phyloP scores from a whole-genome alignment of 495 filamentous ascomycete genomes.

The Hypoxylon crocopeplum region DNA sequence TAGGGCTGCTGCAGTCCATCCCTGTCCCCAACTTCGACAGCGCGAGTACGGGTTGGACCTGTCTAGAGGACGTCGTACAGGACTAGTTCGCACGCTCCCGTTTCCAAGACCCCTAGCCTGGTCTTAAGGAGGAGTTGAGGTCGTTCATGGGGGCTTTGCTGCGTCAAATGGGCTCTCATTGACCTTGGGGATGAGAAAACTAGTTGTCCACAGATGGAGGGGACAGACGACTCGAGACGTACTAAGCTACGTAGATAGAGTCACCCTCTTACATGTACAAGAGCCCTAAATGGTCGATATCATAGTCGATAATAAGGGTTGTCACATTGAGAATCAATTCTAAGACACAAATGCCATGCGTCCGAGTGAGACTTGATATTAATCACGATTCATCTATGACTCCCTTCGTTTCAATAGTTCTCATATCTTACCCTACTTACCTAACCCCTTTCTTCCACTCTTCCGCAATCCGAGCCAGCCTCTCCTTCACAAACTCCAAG shows the following conservation, averaged over 20 bases:
- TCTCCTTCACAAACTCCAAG: conserved; percentile 53
- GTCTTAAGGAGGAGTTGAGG: not conserved
- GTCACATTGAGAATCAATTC: too few species aligned
- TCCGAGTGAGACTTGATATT: not conserved
- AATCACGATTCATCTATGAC: not conserved
- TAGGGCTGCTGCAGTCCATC: too few species aligned
- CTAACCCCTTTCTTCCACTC: conserved; percentile 18
- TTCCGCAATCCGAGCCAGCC: conserved; percentile 21
- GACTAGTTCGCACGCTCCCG: not conserved
- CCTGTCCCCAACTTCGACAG: too few species aligned
- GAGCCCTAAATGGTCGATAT: too few species aligned
- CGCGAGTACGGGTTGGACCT: too few species aligned
- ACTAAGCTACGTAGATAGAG: too few species aligned
- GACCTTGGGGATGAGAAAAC: too few species aligned
- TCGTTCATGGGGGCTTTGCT: not conserved
- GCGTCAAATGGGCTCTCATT: not conserved
- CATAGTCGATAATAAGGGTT: too few species aligned
- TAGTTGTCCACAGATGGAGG: too few species aligned
- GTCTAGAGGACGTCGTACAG: not conserved
- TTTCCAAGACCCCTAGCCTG: not conserved
- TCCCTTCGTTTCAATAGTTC: not conserved
- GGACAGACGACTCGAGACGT: too few species aligned
- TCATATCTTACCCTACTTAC: not conserved
- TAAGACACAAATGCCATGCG: not conserved
- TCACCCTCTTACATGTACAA: too few species aligned